phyloP scores from a whole-genome alignment of 2,329 filamentous ascomycete species.

The Aspergillus calidoustus region DNA sequence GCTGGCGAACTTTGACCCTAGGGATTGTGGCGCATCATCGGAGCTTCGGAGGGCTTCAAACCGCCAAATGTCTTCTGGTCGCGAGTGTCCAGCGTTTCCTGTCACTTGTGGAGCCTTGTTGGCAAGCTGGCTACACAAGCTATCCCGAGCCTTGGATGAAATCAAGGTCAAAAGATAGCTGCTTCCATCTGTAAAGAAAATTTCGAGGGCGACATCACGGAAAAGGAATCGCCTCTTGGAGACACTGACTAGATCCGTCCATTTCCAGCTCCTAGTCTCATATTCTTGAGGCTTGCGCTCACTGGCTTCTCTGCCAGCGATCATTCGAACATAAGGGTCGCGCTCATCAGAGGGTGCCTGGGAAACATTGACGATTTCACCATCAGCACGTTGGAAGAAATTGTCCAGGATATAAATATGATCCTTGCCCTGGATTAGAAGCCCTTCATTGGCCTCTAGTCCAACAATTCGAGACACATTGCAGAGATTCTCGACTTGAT shows the following conservation, averaged over 20 bases:
- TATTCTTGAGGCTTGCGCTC: slow-evolving; percentile 68
- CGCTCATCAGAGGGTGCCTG: slow-evolving; percentile 91
- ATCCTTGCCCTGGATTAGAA: slow-evolving; percentile 90
- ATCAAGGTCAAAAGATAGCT: slow-evolving; percentile 92
- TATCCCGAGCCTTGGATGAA: slow-evolving; percentile 73
- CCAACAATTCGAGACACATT: slow-evolving; percentile 95
- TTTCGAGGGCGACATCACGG: slow-evolving; percentile 92
- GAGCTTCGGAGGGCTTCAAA: slow-evolving; percentile 79
- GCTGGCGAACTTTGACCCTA: slow-evolving; percentile 88
- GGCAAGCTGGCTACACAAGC: slow-evolving; percentile 76
- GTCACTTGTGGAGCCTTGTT: slow-evolving; percentile 80
- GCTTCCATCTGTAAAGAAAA: slow-evolving; percentile 95
- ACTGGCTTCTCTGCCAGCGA: slow-evolving; percentile 74
- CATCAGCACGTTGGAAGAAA: slow-evolving; percentile 91
- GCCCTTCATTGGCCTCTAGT: slow-evolving; percentile 88
- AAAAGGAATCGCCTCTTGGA: slow-evolving; percentile 96
- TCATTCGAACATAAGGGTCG: slow-evolving; percentile 93
- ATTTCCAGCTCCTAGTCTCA: slow-evolving; percentile 88
- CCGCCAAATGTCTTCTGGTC: slow-evolving; percentile 88
- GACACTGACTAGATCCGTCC: slow-evolving; percentile 91
- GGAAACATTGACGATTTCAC: slow-evolving; percentile 95
- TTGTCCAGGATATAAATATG: slow-evolving; percentile 94
- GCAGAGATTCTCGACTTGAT: slow-evolving; percentile 90
- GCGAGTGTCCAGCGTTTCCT: slow-evolving; percentile 69
- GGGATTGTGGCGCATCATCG: slow-evolving; percentile 65